Evolutionary conservation across 441 rosid genomes (phyloP).

Genomic region (Caryocar brasiliense): DNA sequence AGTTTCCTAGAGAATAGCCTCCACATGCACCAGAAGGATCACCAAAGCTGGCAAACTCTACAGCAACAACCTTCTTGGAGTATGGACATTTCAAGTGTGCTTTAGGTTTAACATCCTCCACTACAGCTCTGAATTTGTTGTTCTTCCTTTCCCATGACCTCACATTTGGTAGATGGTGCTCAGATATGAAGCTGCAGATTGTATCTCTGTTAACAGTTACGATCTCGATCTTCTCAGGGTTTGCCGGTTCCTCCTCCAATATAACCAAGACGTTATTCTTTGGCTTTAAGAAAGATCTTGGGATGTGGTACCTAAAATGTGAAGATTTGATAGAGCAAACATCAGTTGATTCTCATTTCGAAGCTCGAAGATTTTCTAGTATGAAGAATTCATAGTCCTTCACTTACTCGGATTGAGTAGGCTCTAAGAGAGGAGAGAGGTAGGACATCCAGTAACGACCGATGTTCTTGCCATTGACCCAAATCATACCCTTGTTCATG

Average conservation of each 20-base stretch:
- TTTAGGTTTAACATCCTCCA: conserved; percentile 19
- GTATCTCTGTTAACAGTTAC: conserved; percentile 40
- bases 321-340: not conserved
- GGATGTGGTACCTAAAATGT: conserved; percentile 50
- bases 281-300: conserved; percentile 46
- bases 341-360: not conserved
- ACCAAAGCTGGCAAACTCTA: conserved; percentile 59
- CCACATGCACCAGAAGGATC: conserved; percentile 51
- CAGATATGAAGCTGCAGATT: conserved; percentile 39
- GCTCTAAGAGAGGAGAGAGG: conserved; percentile 51
- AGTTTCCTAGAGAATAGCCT: conserved; percentile 23
- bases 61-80: conserved; percentile 23
- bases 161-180: conserved; percentile 35
- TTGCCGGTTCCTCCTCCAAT: conserved; percentile 44
- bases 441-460: conserved; percentile 87
- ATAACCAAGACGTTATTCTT: conserved; percentile 40
- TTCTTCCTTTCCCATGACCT: conserved; percentile 32
- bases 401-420: conserved; percentile 67
- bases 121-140: conserved; percentile 2
- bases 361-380: no score
- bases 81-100: conserved; percentile 36
- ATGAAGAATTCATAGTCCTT: not conserved
- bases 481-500: conserved; percentile 78
- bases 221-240: conserved; percentile 31
- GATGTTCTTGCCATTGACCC: conserved; percentile 77